Evolutionary conservation across 2,329 filamentous ascomycete species (phyloP).

Genomic region (Penicillium vulpinum): DNA sequence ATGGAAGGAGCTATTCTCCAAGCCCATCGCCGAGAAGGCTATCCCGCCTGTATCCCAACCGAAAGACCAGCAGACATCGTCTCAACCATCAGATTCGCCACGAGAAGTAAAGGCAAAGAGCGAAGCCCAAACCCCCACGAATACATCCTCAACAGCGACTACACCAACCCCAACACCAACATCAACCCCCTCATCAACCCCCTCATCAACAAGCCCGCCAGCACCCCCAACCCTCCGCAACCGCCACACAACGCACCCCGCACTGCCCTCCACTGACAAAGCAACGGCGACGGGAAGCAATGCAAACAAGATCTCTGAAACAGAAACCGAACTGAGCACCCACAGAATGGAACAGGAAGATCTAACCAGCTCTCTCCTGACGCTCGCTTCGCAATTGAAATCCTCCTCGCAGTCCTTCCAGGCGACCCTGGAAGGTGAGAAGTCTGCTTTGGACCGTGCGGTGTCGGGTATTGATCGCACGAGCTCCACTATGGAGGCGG

Average conservation of each 20-base stretch:
- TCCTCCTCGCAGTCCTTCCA: slow-evolving; percentile 71
- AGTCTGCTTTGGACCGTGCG: slow-evolving; percentile 69
- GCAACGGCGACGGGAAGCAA: slow-evolving; percentile 14
- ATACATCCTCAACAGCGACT: slow-evolving; percentile 10
- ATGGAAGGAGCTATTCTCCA: slow-evolving; percentile 30
- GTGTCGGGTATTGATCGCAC: slow-evolving; percentile 75
- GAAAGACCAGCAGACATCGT: background rate
- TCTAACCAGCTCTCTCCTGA: slow-evolving; percentile 76
- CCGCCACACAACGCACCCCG: slow-evolving; percentile 15
- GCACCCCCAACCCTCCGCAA: slow-evolving; percentile 28
- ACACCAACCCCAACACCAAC: slow-evolving; percentile 2
- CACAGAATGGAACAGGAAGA: slow-evolving; percentile 80
- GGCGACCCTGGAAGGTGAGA: slow-evolving; percentile 69
- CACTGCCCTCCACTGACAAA: slow-evolving; percentile 14
- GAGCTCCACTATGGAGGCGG: slow-evolving; percentile 71
- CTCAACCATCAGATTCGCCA: background rate
- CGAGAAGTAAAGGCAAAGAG: background rate
- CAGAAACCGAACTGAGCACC: slow-evolving; percentile 72
- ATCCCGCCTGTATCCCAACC: background rate
- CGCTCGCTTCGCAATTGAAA: slow-evolving; percentile 77
- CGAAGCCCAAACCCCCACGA: background rate
- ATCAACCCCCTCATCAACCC: background rate
- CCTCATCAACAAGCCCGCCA: background rate
- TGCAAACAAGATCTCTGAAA: slow-evolving; percentile 40
- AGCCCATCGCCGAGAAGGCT: slow-evolving; percentile 22